Percentiles rank a stretch among this genome's conserved stretches.
Conservation (phyloP, 1,284 basidiomycete genomes). For the Pyrrhoderma lamaoense region DNA sequence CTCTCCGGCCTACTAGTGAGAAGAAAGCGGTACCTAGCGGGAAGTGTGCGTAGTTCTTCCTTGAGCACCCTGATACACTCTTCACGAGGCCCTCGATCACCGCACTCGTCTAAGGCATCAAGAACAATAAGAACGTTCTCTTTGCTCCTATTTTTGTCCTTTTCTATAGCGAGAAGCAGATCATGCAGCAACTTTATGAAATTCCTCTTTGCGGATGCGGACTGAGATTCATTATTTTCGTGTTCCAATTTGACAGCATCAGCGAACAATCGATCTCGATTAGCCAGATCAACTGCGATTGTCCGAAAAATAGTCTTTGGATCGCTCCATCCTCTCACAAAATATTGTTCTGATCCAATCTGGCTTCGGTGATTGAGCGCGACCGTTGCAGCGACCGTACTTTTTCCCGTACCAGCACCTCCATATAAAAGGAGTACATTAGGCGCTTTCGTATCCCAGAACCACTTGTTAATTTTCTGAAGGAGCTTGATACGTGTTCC, state of each 20-base stretch:
- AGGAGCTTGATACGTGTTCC: background rate
- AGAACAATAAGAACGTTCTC: too few species aligned
- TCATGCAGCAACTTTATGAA: background rate
- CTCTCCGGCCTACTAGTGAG: background rate
- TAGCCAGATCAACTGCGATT: background rate
- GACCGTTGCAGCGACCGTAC: constrained; percentile 20
- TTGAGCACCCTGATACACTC: background rate
- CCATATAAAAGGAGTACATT: constrained; percentile 22
- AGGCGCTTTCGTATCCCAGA: background rate
- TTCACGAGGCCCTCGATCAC: too few species aligned
- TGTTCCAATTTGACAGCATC: background rate
- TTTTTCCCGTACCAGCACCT: constrained; percentile 26
- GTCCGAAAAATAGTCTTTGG: background rate
- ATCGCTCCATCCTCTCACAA: constrained; percentile 11
- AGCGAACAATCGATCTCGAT: background rate
- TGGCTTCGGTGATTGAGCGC: background rate
- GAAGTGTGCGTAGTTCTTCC: background rate
- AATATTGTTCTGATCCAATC: constrained; percentile 6
- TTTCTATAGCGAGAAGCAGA: background rate
- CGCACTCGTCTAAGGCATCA: background rate
- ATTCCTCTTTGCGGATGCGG: background rate
- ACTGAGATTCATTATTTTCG: background rate
- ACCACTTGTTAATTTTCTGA: background rate
- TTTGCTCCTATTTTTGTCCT: background rate
- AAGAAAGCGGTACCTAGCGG: constrained; percentile 1